These are phyloP conservation scores for Chytriomyces confervae DNA, from an alignment of 192 early-diverging fungal genomes.

Conservation along the genomic window DNA sequence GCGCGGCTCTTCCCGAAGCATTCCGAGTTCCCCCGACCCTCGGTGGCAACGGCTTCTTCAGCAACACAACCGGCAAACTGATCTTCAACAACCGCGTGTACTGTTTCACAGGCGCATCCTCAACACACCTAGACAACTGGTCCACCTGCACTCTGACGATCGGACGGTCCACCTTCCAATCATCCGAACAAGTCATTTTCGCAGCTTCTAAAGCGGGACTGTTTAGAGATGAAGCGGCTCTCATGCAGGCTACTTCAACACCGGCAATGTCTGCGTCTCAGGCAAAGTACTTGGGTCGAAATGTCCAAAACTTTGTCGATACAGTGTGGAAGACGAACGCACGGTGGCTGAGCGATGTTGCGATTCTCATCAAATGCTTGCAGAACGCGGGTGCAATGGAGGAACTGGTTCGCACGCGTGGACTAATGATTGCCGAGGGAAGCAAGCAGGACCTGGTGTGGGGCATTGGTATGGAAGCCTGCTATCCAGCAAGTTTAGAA, in stretches of 20 bases:
- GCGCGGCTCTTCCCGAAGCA: too few species aligned
- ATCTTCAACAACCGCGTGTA: too few species aligned
- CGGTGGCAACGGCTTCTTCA: too few species aligned
- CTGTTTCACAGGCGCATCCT: not conserved
- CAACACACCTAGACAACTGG: conserved; percentile 5
- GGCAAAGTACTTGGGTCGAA: conserved; percentile 5
- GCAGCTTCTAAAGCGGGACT: conserved; percentile 22
- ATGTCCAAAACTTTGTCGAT: not conserved
- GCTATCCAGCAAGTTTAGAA: not conserved
- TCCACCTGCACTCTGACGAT: not conserved
- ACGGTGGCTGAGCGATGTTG: conserved; percentile 15
- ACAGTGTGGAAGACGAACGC: not conserved
- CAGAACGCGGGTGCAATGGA: not conserved
- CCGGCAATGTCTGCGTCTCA: not conserved
- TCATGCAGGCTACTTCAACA: not conserved
- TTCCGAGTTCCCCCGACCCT: too few species aligned
- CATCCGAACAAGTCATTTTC: conserved; percentile 18
- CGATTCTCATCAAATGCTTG: conserved; percentile 1
- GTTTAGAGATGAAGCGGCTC: not conserved
- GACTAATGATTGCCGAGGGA: not conserved
- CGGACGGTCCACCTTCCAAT: not conserved
- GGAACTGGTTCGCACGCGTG: conserved; percentile 9
- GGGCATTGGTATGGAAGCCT: conserved; percentile 14
- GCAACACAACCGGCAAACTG: too few species aligned
- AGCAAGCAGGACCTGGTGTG: not conserved